phyloP scores from a whole-genome alignment of 257 asterid species.

The Vinca minor region DNA sequence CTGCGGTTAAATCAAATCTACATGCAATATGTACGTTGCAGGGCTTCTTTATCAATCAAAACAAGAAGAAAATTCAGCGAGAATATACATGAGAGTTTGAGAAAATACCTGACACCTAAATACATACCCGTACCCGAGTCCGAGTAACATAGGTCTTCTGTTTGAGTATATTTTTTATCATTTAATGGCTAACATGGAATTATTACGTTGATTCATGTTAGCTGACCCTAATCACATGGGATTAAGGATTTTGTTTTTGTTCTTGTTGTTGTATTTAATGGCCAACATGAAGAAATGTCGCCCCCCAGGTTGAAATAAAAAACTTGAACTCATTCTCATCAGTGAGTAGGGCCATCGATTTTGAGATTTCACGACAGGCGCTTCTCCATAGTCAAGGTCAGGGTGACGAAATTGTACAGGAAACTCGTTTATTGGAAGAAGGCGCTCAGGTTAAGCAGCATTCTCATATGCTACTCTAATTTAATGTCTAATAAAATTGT shows the following conservation, averaged over 20 bases:
- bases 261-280: slow-evolving; percentile 64
- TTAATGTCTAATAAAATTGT: slow-evolving; percentile 39
- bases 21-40: too few relatives aligned
- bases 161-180: not conserved
- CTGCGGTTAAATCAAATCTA: too few relatives aligned
- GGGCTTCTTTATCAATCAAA: too few relatives aligned
- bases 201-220: too few relatives aligned
- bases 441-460: slow-evolving; percentile 76
- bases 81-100: too few relatives aligned
- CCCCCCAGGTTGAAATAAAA: slow-evolving; percentile 85
- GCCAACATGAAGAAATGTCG: slow-evolving; percentile 21
- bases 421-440: slow-evolving; percentile 98
- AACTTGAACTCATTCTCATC: slow-evolving; percentile 94
- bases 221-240: slow-evolving; percentile 23
- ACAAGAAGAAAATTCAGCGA: too few relatives aligned
- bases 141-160: too few relatives aligned
- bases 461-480: slow-evolving; percentile 20
- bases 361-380: slow-evolving; percentile 85
- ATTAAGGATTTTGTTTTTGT: slow-evolving; percentile 90
- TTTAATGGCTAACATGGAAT: too few relatives aligned
- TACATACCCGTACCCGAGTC: too few relatives aligned
- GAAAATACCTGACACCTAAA: too few relatives aligned
- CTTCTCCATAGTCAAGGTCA: slow-evolving; percentile 70
- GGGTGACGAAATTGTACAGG: slow-evolving; percentile 77
- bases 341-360: slow-evolving; percentile 85